Percentiles rank a stretch among this genome's conserved stretches.
Conservation (phyloP, 352 stramenopile species). For the Aphanomyces invadans region DNA sequence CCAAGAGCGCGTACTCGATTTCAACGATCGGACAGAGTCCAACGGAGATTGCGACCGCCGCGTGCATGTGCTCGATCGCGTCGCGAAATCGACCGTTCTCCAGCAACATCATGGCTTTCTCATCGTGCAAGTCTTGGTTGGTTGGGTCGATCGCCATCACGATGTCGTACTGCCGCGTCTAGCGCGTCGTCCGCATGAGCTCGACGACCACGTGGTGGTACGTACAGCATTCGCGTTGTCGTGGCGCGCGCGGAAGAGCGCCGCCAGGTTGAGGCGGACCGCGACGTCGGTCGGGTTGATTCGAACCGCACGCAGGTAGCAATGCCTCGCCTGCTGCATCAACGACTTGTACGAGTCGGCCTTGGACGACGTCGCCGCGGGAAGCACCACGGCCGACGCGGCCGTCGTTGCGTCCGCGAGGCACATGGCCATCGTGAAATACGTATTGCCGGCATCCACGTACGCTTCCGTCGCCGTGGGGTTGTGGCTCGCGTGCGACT, state of each 20-base stretch:
- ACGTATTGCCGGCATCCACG: constrained; percentile 63
- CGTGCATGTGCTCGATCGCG: constrained; percentile 30
- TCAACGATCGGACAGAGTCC: constrained; percentile 8
- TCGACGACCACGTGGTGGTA: not conserved
- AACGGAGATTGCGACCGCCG: constrained; percentile 12
- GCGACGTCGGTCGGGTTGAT: constrained; percentile 55
- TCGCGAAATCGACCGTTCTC: constrained; percentile 37
- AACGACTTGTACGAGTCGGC: constrained; percentile 31
- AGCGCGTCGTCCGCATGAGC: not conserved
- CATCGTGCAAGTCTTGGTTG: constrained; percentile 47
- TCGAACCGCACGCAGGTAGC: constrained; percentile 53
- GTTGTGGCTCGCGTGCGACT: constrained; percentile 38
- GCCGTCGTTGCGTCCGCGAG: not conserved
- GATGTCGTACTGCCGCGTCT: constrained; percentile 37
- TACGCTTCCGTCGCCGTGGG: constrained; percentile 54
- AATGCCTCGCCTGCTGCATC: constrained; percentile 47
- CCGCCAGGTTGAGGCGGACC: constrained; percentile 57
- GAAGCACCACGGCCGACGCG: not conserved
- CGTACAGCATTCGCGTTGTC: constrained; percentile 37
- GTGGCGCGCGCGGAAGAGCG: constrained; percentile 47
- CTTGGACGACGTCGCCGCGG: constrained; percentile 31
- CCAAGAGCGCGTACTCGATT: constrained; percentile 19
- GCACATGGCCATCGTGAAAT: constrained; percentile 55
- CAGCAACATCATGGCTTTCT: constrained; percentile 52
- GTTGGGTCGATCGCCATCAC: constrained; percentile 38